Base-by-base conservation (phyloP, 116 monocot species). In the Papilionanthe hybrid region DNA sequence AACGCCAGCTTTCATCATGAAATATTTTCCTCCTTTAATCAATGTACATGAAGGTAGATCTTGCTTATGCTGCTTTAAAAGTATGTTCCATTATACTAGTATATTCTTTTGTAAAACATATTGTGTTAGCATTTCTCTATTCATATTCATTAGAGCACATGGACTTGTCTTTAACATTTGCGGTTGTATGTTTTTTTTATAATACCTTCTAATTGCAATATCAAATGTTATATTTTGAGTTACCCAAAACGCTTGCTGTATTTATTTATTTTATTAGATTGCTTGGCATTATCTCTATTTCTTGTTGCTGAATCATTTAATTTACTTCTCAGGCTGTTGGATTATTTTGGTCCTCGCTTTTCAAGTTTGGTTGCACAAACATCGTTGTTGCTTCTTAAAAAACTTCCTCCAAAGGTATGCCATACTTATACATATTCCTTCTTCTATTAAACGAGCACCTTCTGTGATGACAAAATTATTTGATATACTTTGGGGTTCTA, bases 341-440 rank as follows among this genome's bases (percentile, higher is more conserved):
- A 99, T 69, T 99, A 95, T 80, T 90, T 99, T 84, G 95, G 99
- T 22, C 95, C 95, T 60, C 93, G 99, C 25, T 99, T 95, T 80
- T 99, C 99, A 79, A 95, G 93, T 87, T 55, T 90, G 86, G 93
- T 99, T 81, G 91, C 86, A 42, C 95, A 94, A 72, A 99, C 95
- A 27, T 82, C 95, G 83, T 42, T 87, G 76, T 93, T 93, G 72
- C 87, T 95, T 67, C 90, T 99, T 72, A 99, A 93, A 79, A 87
- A 90, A 55, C 85, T 93, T 83, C 99, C 99, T 78, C 99, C 99
- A 25, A 87, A 98, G 91, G 97, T 98, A 82, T 47, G 42, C 44
- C 30, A 42, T 42, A 2, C 29, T 30, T 68, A 11, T 66, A 30
- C 11, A 68, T 68, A 32, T 68, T 68, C 66, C 1, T 68, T 49